Evolutionary conservation across 768 basidiomycete species (phyloP).

Genomic region (Pleurotus citrinopileatus): DNA sequence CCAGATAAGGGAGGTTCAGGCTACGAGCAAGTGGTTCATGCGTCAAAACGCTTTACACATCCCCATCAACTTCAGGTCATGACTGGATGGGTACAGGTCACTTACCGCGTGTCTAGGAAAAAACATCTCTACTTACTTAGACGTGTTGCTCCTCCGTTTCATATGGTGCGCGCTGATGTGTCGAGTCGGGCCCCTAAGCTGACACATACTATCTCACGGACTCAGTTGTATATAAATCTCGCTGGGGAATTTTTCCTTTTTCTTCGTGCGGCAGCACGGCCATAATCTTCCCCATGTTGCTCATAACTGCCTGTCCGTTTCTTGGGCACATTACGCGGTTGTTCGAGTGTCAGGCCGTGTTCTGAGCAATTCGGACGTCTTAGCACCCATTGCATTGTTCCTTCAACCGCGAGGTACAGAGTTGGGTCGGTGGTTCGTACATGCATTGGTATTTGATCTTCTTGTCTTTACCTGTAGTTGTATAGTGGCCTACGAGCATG

Average conservation of each 20-base stretch:
- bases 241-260: conserved; percentile 26
- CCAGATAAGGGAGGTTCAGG: conserved; percentile 1
- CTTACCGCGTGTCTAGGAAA: too few relatives aligned
- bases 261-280: conserved; percentile 82
- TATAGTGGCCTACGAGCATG: too few relatives aligned
- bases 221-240: conserved; percentile 6
- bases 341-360: conserved; percentile 92
- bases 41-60: not conserved
- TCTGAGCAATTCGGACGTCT: conserved; percentile 77
- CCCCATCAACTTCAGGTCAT: too few relatives aligned
- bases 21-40: not conserved
- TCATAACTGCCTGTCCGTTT: conserved; percentile 60
- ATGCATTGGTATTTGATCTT: conserved; percentile 19
- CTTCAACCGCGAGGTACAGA: conserved; percentile 34
- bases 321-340: conserved; percentile 49
- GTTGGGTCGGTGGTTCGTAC: conserved; percentile 81
- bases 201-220: too few relatives aligned
- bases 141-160: too few relatives aligned
- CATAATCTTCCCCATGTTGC: conserved; percentile 83
- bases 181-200: too few relatives aligned
- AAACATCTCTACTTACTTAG: too few relatives aligned
- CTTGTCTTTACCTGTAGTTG: conserved; percentile 2
- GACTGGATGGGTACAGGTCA: too few relatives aligned
- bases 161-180: too few relatives aligned
- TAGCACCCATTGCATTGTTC: conserved; percentile 70